These are phyloP conservation scores for Fonsecaea nubica DNA, from an alignment of 2,329 filamentous ascomycete species.

Conservation along the genomic window DNA sequence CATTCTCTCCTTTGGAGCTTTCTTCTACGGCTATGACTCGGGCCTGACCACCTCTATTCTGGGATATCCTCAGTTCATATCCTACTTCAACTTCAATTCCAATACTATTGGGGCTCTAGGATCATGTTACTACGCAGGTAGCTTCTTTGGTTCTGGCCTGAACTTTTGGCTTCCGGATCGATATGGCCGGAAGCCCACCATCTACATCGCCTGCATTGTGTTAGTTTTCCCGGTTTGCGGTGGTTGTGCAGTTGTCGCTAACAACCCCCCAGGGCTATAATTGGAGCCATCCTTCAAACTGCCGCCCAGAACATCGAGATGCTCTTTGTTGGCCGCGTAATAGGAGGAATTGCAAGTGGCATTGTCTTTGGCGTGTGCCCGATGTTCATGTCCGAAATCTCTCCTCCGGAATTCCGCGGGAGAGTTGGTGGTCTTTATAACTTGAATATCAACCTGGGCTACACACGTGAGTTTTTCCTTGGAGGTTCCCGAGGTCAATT, in stretches of 20 bases:
- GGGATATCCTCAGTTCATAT: conserved; percentile 26
- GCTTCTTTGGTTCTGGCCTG: conserved; percentile 20
- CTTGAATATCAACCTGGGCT: conserved; percentile 22
- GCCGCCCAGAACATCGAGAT: conserved; percentile 27
- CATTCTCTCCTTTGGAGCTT: conserved; percentile 27
- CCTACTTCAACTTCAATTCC: conserved; percentile 28
- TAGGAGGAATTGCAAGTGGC: conserved; percentile 23
- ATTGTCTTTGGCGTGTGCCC: conserved; percentile 26
- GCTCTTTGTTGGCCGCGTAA: conserved; percentile 22
- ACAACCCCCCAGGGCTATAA: conserved; percentile 12
- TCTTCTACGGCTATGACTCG: conserved; percentile 32
- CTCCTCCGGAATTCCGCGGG: conserved; percentile 16
- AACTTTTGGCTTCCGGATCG: conserved; percentile 24
- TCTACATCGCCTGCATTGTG: conserved; percentile 21
- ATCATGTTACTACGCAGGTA: conserved; percentile 23
- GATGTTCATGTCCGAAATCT: conserved; percentile 22
- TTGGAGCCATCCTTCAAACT: conserved; percentile 14
- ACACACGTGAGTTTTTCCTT: conserved; percentile 4
- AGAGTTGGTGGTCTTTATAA: conserved; percentile 23
- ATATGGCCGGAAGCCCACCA: conserved; percentile 24
- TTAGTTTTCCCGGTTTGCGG: neutral
- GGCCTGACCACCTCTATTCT: conserved; percentile 28
- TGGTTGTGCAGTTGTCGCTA: neutral
- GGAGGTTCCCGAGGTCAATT: neutral
- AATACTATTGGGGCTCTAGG: conserved; percentile 24